Evolutionary conservation across 352 stramenopile genomes (phyloP), one percentile per base, ranked within the genome.

Genomic region (Globisporangium barbulae): DNA sequence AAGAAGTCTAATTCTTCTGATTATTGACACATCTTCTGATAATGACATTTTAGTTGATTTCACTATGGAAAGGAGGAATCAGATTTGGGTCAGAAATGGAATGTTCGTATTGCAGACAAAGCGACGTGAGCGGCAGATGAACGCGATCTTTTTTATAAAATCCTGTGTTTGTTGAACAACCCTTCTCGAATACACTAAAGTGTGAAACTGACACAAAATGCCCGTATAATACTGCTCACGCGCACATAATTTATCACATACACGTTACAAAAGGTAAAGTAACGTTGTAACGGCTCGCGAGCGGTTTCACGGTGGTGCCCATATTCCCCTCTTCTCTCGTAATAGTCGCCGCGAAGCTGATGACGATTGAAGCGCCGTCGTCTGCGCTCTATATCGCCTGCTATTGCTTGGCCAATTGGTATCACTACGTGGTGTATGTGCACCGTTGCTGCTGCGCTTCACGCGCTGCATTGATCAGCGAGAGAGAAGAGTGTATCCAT

Each of bases 331-430:
- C 12, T 41, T 41, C 35, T 61, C 39, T 61, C 39, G 54, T 61
- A 61, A 61, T 50, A 61, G 54, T 21, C 39, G 37, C 54, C 17
- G 37, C 37, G 13, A 19, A 13, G 21, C 39, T 49, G 54, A 60
- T 60, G 54, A 60, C 54, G 35, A n/a, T 49, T 28, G 30, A 37
- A 25, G 53, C 31, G 13, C 13, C 15, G 45, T 13, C 21, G 19
- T 31, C 17, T n/a, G 35, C 47, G 53, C 56, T 53, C 53, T 59
- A 35, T 44, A 17, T 21, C 9, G 49, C 21, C 22, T 54, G 48
- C 15, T 13, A 13, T 7, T 37, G 22, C 22, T 33, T 28, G 48
- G 22, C 49, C 15, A 21, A 8, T 47, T 47, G 13, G 25, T 19
- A 13, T 59, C 31, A 47, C 33, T 39, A 7, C 33, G 33, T 12